Base-by-base conservation (phyloP, 2,329 filamentous ascomycete genomes). In the Pseudopithomyces chartarum region DNA sequence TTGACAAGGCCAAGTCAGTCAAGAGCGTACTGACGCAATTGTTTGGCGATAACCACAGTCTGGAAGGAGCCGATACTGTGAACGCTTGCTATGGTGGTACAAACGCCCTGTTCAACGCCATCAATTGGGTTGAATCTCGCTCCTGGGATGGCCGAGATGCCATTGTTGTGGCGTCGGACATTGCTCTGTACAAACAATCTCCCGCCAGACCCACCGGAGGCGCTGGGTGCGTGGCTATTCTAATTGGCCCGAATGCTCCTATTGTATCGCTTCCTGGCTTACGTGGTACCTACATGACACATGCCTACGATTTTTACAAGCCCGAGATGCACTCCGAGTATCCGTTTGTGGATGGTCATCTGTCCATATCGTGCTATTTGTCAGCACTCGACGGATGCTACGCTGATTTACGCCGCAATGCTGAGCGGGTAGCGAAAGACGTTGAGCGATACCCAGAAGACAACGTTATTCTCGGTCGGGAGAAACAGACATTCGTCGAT, bases 231-330 rank as follows among this genome's bases (percentile, higher is more conserved):
- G 80, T 83, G 53, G 81, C 81, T 65, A 82, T 83, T 79, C 79
- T 83, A 45, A 73, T 83, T 58, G 80, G 80, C 34, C 81, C 81
- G 33, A 69, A 83, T 58, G 81, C 81, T 43, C 81, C 81, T 23
- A 63, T 83, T 54, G 79, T 75, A 23, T 76, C 82, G 58, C 81
- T 83, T 67, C 73, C 81, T 39, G 80, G 80, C 56, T 77, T 79
- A 57, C 78, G 81, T 52, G 81, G 81, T 57, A 78, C 75, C 64
- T 82, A 81, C 72, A 77, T 83, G 66, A 79, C 71, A 58, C 81
- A 83, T 70, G 78, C 76, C 29, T 83, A 82, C 73, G 81, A 83
- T 63, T 83, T 83, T 72, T 83, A 83, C 78, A 83, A 83, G 79
- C 77, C 81, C 50, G 81, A 83, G 62, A 63, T 83, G 56, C 81